Conservation (phyloP, 257 asterid species). For the Solanum sejunctum region DNA sequence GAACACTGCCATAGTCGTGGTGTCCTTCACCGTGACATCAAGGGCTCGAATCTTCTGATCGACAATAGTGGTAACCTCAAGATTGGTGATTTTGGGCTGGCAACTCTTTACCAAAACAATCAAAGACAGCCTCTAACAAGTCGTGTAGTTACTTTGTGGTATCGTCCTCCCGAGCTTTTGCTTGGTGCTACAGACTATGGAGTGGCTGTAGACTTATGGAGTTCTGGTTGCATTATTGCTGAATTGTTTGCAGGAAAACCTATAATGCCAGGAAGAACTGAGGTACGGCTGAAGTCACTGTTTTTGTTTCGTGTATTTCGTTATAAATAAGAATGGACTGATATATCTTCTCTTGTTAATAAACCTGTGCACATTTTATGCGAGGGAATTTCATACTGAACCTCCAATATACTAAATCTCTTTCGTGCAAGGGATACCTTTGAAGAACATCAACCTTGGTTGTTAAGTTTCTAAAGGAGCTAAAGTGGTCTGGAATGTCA, state of each 20-base stretch:
- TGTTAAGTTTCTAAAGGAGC: not conserved
- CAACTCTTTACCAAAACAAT: slow-evolving; percentile 58
- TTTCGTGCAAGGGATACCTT: not conserved
- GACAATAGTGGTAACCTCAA: slow-evolving; percentile 71
- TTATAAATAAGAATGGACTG: not conserved
- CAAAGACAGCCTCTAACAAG: slow-evolving; percentile 75
- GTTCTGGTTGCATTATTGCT: slow-evolving; percentile 93
- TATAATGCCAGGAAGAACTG: slow-evolving; percentile 94
- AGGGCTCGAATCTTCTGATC: slow-evolving; percentile 82
- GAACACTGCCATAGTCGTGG: slow-evolving; percentile 90
- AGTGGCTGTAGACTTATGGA: slow-evolving; percentile 84
- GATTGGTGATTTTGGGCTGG: slow-evolving; percentile 91
- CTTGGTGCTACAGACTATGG: slow-evolving; percentile 92
- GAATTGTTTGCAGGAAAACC: slow-evolving; percentile 80
- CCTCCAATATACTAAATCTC: not conserved
- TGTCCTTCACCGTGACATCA: slow-evolving; percentile 85
- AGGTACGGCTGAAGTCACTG: slow-evolving; percentile 31
- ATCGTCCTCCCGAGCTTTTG: slow-evolving; percentile 93
- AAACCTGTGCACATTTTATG: not conserved
- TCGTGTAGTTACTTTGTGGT: slow-evolving; percentile 96
- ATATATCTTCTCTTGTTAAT: not conserved
- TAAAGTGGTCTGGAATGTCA: not conserved
- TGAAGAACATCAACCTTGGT: not conserved
- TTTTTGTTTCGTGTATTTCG: not conserved
- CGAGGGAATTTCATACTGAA: not conserved